These are phyloP conservation scores for Euphorbia pulcherrima DNA, from an alignment of 345 rosid genomes.

Conservation along the genomic window DNA sequence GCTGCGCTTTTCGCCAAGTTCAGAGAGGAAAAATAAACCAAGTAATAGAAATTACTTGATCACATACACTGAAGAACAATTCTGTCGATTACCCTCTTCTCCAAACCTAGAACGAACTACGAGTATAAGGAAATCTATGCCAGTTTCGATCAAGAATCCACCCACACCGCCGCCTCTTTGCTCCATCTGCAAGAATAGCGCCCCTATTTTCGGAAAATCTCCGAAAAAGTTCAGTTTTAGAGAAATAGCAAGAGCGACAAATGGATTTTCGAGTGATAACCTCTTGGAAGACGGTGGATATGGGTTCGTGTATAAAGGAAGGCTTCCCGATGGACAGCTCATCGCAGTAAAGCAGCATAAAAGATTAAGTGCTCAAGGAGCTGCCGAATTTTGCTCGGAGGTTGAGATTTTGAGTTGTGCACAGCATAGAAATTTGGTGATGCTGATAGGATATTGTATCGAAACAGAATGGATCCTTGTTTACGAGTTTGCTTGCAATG, in stretches of 20 bases:
- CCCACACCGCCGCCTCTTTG: conserved; percentile 53
- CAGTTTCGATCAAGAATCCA: conserved; percentile 37
- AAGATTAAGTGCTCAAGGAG: conserved; percentile 46
- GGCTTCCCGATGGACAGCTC: conserved; percentile 47
- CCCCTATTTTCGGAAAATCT: conserved; percentile 46
- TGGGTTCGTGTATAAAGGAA: conserved; percentile 53
- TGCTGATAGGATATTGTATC: conserved; percentile 58
- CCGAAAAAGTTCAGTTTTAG: conserved; percentile 43
- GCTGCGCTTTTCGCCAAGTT: background rate
- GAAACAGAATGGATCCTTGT: conserved; percentile 56
- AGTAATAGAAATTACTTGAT: conserved; percentile 13
- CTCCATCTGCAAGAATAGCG: conserved; percentile 51
- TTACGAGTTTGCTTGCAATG: conserved; percentile 61
- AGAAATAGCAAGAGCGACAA: conserved; percentile 50
- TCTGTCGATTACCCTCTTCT: conserved; percentile 5
- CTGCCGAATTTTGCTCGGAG: conserved; percentile 58
- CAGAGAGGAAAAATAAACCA: conserved; percentile 5
- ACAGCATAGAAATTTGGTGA: conserved; percentile 63
- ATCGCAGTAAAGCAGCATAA: conserved; percentile 60
- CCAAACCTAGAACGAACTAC: conserved; percentile 17
- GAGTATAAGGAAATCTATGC: conserved; percentile 31
- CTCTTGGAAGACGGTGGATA: conserved; percentile 57
- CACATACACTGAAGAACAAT: conserved; percentile 7
- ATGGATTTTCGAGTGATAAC: conserved; percentile 40
- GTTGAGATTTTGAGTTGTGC: conserved; percentile 65